Conservation (phyloP, 176 grass and related monocot genomes). For the Leersia perrieri region DNA sequence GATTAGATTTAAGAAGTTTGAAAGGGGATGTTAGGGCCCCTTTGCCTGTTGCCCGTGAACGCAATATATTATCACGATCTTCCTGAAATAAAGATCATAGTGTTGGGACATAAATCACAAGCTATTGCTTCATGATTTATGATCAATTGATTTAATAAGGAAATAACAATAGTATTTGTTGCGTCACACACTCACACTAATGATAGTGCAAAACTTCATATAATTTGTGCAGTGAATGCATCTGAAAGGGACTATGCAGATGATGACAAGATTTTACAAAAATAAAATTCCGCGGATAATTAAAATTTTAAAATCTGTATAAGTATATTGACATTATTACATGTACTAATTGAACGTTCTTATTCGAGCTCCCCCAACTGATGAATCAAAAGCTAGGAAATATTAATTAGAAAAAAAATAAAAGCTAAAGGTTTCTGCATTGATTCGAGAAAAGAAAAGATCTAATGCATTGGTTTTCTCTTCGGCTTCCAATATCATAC, state of each 20-base stretch:
- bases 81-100: conserved; percentile 43
- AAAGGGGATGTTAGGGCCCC: conserved; percentile 75
- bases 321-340: too few relatives aligned
- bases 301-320: too few relatives aligned
- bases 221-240: neutral
- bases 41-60: conserved; percentile 62
- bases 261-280: too few relatives aligned
- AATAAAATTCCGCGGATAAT: too few relatives aligned
- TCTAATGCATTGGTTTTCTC: too few relatives aligned
- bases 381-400: too few relatives aligned
- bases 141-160: neutral
- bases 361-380: too few relatives aligned
- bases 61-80: conserved; percentile 74
- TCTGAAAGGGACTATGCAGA: neutral
- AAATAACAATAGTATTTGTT: neutral
- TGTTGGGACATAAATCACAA: neutral
- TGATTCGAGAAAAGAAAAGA: too few relatives aligned
- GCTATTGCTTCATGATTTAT: neutral
- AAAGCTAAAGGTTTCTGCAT: too few relatives aligned
- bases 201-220: neutral
- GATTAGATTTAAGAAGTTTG: conserved; percentile 72
- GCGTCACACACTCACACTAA: neutral
- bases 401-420: too few relatives aligned
- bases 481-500: too few relatives aligned
- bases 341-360: too few relatives aligned